Conservation (phyloP, 345 rosid genomes). For the Anastatica hierochuntica region DNA sequence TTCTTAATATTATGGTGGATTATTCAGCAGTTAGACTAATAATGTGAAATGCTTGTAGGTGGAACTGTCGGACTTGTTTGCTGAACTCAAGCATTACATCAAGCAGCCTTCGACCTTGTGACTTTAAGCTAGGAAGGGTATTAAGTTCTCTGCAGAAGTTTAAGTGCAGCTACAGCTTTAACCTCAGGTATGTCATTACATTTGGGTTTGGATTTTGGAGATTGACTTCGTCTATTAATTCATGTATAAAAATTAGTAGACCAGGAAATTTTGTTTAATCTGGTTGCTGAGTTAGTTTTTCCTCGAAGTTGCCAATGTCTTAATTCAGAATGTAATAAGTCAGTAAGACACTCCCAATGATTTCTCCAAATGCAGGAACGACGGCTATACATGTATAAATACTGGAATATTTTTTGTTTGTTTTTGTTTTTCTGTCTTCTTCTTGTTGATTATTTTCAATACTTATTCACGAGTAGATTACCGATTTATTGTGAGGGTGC, state of each 20-base stretch:
- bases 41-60: slow-evolving; percentile 21
- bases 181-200: slow-evolving; percentile 42
- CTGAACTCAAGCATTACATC: slow-evolving; percentile 70
- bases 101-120: slow-evolving; percentile 72
- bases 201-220: no score
- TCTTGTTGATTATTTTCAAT: background rate
- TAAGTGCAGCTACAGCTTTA: slow-evolving; percentile 71
- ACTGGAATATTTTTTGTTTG: background rate
- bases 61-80: no score
- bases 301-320: no score
- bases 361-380: no score
- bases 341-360: no score
- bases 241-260: no score
- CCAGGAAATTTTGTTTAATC: no score
- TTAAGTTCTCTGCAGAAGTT: slow-evolving; percentile 57
- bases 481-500: slow-evolving; percentile 41
- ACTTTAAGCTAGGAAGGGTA: slow-evolving; percentile 76
- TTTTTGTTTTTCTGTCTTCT: background rate
- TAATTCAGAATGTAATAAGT: no score
- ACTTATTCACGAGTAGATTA: slow-evolving; percentile 32
- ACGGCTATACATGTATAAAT: no score
- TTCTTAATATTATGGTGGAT: background rate
- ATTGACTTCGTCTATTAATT: no score
- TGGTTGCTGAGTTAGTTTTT: no score
- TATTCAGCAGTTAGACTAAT: background rate